phyloP scores from a whole-genome alignment of 441 rosid species.

The Adansonia madagascariensis region DNA sequence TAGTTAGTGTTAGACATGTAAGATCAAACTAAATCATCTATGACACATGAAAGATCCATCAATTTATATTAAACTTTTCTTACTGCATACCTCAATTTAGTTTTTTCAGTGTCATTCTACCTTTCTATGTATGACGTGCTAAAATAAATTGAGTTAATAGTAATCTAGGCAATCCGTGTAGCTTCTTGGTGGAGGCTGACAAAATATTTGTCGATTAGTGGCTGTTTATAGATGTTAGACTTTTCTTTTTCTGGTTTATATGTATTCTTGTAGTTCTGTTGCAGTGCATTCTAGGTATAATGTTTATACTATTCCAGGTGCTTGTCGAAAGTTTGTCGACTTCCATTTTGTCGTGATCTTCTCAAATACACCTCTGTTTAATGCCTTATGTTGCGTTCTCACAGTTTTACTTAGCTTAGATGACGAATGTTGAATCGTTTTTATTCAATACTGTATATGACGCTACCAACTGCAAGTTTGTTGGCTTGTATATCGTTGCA shows the following conservation, averaged over 20 bases:
- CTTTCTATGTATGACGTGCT: neutral
- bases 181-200: neutral
- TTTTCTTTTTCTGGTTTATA: conserved; percentile 2
- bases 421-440: neutral
- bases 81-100: neutral
- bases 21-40: too few species aligned
- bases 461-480: conserved; percentile 14
- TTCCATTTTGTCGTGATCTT: neutral
- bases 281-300: conserved; percentile 5
- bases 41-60: too few species aligned
- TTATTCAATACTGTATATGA: neutral
- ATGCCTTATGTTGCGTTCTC: neutral
- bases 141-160: neutral
- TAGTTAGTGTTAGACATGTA: too few species aligned
- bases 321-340: conserved; percentile 21
- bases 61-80: too few species aligned
- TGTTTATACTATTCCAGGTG: neutral
- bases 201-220: conserved; percentile 17
- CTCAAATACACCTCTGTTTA: neutral
- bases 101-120: neutral
- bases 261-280: conserved; percentile 11
- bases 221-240: neutral
- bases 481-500: conserved; percentile 20
- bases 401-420: neutral
- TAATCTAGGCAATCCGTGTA: conserved; percentile 15